phyloP scores from a whole-genome alignment of 106 monocot species.

The Dioscorea alata region DNA sequence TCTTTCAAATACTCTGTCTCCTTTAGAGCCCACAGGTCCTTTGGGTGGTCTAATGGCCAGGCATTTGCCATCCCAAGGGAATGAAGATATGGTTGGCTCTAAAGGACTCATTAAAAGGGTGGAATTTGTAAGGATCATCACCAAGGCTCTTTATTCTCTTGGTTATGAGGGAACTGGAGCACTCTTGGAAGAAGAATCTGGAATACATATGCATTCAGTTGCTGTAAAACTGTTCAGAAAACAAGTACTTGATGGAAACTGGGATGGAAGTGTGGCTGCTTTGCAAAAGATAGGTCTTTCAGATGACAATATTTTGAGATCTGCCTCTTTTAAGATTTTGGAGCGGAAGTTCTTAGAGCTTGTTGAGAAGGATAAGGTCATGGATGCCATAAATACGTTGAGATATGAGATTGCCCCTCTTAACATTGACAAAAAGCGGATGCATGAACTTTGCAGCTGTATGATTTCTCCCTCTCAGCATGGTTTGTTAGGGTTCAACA shows the following conservation, averaged over 20 bases:
- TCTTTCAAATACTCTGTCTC: conserved; percentile 25
- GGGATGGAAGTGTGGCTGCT: conserved; percentile 57
- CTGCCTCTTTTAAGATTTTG: conserved; percentile 50
- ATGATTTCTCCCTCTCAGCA: conserved; percentile 35
- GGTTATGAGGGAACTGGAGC: conserved; percentile 66
- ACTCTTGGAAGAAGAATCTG: conserved; percentile 68
- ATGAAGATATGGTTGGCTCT: conserved; percentile 45
- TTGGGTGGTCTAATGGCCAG: conserved; percentile 56
- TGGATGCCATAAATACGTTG: conserved; percentile 53
- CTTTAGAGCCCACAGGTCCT: conserved; percentile 28
- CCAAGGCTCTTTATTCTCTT: conserved; percentile 67
- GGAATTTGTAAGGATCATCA: conserved; percentile 74
- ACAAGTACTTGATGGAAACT: conserved; percentile 58
- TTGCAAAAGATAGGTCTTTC: conserved; percentile 37
- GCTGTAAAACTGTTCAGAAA: conserved; percentile 42
- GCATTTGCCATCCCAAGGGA: conserved; percentile 44
- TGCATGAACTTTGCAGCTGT: conserved; percentile 47
- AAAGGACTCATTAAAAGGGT: conserved; percentile 56
- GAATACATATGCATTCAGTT: conserved; percentile 47
- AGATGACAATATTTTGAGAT: conserved; percentile 34
- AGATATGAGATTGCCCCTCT: conserved; percentile 63
- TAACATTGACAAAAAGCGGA: conserved; percentile 34
- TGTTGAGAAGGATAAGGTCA: conserved; percentile 32
- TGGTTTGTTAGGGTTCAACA: conserved; percentile 22
- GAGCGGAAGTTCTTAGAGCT: conserved; percentile 71